Percentiles rank a stretch among this genome's conserved stretches.
Evolutionary conservation across 192 early-diverging fungal genomes (phyloP).

Genomic region (Podila epigama): DNA sequence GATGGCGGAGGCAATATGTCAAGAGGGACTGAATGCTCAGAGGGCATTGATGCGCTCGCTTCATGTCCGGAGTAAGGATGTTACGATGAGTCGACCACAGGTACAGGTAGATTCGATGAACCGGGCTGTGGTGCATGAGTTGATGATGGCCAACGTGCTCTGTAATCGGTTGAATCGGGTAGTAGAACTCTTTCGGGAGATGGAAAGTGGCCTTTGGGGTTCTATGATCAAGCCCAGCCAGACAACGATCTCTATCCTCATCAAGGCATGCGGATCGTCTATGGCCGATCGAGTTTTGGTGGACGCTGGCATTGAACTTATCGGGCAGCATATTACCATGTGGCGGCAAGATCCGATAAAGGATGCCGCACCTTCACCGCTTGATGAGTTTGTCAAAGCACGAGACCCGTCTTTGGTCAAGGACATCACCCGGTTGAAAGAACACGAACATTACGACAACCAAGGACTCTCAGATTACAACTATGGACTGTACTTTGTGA

Average conservation of each 20-base stretch:
- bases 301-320: slow-evolving; percentile 15
- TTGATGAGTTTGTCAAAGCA: background rate
- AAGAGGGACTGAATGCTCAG: slow-evolving; percentile 4
- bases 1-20: slow-evolving; percentile 7
- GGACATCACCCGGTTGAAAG: too few relatives aligned
- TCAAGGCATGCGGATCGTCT: slow-evolving; percentile 21
- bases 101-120: slow-evolving; percentile 20
- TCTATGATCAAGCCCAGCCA: slow-evolving; percentile 18
- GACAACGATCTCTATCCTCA: slow-evolving; percentile 33
- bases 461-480: slow-evolving; percentile 13
- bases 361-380: background rate
- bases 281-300: slow-evolving; percentile 1
- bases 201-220: slow-evolving; percentile 31
- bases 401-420: background rate
- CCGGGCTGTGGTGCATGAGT: slow-evolving; percentile 24
- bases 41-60: too few relatives aligned
- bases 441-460: background rate
- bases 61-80: too few relatives aligned
- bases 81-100: too few relatives aligned
- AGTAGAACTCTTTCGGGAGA: slow-evolving; percentile 16
- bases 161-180: slow-evolving; percentile 19
- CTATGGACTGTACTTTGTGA: slow-evolving; percentile 29
- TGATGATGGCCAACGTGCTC: slow-evolving; percentile 22
- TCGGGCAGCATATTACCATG: background rate
- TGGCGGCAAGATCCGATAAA: background rate